Evolutionary conservation across 2,329 filamentous ascomycete species (phyloP).

Genomic region (Colletotrichum simmondsii): DNA sequence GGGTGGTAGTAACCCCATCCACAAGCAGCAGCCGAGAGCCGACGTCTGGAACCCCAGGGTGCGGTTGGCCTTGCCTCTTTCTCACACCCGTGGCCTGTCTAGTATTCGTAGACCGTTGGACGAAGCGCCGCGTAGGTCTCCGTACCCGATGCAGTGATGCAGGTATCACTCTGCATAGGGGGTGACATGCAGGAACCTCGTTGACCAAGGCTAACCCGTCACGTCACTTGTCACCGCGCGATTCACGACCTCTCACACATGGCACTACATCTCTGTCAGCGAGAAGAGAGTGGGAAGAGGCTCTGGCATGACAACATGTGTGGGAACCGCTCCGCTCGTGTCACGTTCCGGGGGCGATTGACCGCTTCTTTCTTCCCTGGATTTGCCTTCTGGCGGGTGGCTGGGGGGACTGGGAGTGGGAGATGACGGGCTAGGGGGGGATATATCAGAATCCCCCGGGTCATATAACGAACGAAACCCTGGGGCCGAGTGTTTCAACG

Average conservation of each 20-base stretch:
- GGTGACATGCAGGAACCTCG: conserved; percentile 12
- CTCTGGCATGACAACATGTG: not conserved
- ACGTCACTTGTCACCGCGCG: conserved; percentile 27
- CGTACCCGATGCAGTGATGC: conserved; percentile 8
- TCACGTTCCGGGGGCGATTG: conserved; percentile 5
- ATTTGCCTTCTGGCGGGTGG: conserved; percentile 11
- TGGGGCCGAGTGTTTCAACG: conserved; percentile 31
- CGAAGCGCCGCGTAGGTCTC: not conserved
- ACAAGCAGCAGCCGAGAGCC: not conserved
- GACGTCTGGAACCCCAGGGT: conserved; percentile 2
- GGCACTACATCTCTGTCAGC: conserved; percentile 5
- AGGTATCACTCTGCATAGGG: conserved; percentile 23
- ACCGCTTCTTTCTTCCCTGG: conserved; percentile 23
- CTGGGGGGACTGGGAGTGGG: not conserved
- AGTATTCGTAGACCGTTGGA: too few species aligned
- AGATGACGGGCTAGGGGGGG: conserved; percentile 21
- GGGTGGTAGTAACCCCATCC: not conserved
- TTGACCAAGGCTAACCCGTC: conserved; percentile 19
- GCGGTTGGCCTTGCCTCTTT: conserved; percentile 2
- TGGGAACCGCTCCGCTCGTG: conserved; percentile 7
- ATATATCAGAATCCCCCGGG: conserved; percentile 25
- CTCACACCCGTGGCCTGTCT: not conserved
- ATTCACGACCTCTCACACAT: conserved; percentile 11
- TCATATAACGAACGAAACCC: conserved; percentile 16
- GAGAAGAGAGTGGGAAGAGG: not conserved